A percentile compares a stretch with the other conserved stretches of the same genome.
Evolutionary conservation across 1,284 basidiomycete genomes (phyloP).

Genomic region (Ustilago xerochloae): DNA sequence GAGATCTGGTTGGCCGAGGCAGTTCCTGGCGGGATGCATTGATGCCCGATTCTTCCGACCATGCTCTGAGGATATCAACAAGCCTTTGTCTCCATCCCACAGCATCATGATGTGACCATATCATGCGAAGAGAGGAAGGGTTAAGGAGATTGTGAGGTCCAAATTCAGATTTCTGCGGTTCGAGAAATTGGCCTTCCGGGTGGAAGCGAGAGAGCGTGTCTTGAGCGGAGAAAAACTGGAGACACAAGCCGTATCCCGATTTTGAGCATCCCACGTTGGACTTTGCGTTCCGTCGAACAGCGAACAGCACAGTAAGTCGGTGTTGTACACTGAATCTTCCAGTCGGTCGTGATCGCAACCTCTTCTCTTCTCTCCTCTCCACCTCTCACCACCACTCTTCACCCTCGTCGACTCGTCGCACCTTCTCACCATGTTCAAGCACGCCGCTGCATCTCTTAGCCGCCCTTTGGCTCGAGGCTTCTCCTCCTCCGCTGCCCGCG

Average conservation of each 20-base stretch:
- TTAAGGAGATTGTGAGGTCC: too few relatives aligned
- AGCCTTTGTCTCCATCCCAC: too few relatives aligned
- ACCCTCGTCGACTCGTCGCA: conserved; percentile 1
- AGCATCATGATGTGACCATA: too few relatives aligned
- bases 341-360: background rate
- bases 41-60: background rate
- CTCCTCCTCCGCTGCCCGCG: conserved; percentile 53
- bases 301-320: background rate
- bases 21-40: background rate
- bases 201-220: background rate
- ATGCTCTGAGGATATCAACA: too few relatives aligned
- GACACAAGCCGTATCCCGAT: background rate
- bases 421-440: conserved; percentile 38
- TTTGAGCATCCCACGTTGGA: background rate
- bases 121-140: too few relatives aligned
- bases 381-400: conserved; percentile 12
- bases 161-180: background rate
- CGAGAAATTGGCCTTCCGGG: background rate
- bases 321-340: background rate
- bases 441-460: conserved; percentile 30
- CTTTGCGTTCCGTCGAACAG: conserved; percentile 3
- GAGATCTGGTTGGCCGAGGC: conserved; percentile 1
- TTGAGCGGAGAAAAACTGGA: background rate
- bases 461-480: conserved; percentile 44
- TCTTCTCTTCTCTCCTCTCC: background rate